Percentiles rank a stretch among this genome's conserved stretches.
These are phyloP conservation scores for Fraxinus americana DNA, from an alignment of 257 asterid species.

Conservation along the genomic window DNA sequence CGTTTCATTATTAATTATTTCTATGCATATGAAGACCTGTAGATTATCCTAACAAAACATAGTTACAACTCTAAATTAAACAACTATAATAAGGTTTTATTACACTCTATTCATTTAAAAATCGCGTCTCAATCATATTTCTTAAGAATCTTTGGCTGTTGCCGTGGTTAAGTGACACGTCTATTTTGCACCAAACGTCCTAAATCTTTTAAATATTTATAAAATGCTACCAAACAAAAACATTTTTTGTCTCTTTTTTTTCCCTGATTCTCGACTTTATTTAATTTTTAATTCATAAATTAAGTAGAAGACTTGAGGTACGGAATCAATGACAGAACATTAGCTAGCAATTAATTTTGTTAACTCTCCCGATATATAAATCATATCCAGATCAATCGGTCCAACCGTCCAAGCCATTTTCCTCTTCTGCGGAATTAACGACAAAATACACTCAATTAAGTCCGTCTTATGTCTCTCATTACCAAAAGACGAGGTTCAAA, in stretches of 20 bases:
- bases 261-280: background rate
- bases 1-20: background rate
- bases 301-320: background rate
- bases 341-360: background rate
- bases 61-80: background rate
- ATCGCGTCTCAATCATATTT: background rate
- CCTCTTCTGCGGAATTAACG: too few species aligned
- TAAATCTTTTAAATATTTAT: too few species aligned
- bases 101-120: background rate
- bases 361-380: too few species aligned
- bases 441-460: too few species aligned
- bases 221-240: background rate
- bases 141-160: conserved; percentile 16
- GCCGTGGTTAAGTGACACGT: conserved; percentile 26
- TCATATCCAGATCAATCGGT: too few species aligned
- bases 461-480: too few species aligned
- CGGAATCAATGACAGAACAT: background rate
- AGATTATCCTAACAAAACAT: background rate
- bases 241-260: background rate
- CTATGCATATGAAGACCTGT: background rate
- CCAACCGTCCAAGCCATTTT: too few species aligned
- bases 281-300: too few species aligned
- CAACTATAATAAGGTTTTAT: background rate
- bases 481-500: too few species aligned
- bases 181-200: background rate